Conservation (phyloP, 2,329 filamentous ascomycete genomes). For the Massarina eburnea region DNA sequence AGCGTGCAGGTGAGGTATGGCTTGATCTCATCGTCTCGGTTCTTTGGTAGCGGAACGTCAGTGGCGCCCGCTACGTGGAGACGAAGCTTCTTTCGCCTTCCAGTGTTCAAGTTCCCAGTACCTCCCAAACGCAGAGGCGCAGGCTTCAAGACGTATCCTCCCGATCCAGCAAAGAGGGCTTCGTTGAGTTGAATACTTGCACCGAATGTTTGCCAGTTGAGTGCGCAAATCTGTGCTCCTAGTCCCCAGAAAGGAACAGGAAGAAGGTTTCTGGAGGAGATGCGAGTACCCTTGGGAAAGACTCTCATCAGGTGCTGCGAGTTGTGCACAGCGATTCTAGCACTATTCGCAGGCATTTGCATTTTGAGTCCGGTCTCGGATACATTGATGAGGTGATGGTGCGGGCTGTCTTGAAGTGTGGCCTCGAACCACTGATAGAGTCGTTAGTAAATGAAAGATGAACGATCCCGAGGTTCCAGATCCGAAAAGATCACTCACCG, state of each 20-base stretch:
- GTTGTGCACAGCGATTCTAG: conserved; percentile 62
- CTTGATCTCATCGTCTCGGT: conserved; percentile 55
- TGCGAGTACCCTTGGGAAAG: conserved; percentile 69
- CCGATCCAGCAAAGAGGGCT: conserved; percentile 65
- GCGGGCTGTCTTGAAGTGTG: conserved; percentile 52
- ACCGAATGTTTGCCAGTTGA: conserved; percentile 71
- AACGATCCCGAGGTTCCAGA: background rate
- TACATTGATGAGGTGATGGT: conserved; percentile 69
- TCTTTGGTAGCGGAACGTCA: conserved; percentile 58
- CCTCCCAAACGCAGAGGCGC: conserved; percentile 60
- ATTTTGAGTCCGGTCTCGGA: conserved; percentile 62
- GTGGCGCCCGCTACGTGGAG: conserved; percentile 65
- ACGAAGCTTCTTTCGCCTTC: conserved; percentile 52
- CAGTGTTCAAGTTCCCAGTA: conserved; percentile 51
- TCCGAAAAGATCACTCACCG: conserved; percentile 22
- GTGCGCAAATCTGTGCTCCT: conserved; percentile 68
- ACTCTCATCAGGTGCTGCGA: conserved; percentile 69
- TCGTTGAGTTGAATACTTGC: conserved; percentile 68
- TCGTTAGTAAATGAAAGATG: background rate
- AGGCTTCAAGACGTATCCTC: conserved; percentile 68
- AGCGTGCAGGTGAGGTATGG: conserved; percentile 69
- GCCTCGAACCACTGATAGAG: conserved; percentile 58
- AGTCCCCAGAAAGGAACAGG: conserved; percentile 67
- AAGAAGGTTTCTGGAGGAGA: conserved; percentile 65
- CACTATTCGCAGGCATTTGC: conserved; percentile 52